Percentiles rank a stretch among this genome's conserved stretches.
phyloP scores from a whole-genome alignment of 2,329 filamentous ascomycete species.

The Aspergillus brasiliensis region DNA sequence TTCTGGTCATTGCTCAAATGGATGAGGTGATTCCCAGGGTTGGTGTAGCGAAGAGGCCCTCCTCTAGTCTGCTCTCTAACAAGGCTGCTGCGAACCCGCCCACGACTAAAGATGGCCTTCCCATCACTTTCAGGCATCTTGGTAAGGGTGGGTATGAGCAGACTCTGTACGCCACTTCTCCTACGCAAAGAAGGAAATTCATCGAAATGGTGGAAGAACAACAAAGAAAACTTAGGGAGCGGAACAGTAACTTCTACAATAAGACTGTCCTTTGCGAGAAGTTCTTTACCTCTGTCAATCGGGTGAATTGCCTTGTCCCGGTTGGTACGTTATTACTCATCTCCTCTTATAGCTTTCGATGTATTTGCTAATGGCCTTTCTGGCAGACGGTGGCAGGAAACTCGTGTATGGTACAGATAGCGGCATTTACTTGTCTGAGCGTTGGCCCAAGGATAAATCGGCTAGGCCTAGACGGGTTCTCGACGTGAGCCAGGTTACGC shows the following conservation, averaged over 20 bases:
- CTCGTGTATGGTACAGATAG: conserved; percentile 92
- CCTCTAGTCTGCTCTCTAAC: conserved; percentile 75
- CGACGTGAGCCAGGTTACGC: conserved; percentile 83
- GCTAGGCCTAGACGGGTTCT: conserved; percentile 77
- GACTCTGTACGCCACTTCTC: conserved; percentile 83
- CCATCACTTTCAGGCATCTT: conserved; percentile 93
- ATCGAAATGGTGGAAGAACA: conserved; percentile 93
- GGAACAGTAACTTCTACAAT: conserved; percentile 68
- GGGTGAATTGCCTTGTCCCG: conserved; percentile 92
- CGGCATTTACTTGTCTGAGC: conserved; percentile 88
- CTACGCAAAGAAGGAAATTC: conserved; percentile 90
- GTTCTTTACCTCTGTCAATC: conserved; percentile 86
- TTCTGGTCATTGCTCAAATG: conserved; percentile 94
- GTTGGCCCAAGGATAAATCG: conserved; percentile 78
- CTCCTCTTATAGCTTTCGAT: neutral
- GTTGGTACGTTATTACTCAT: conserved; percentile 63
- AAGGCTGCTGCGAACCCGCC: conserved; percentile 55
- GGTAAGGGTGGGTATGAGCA: conserved; percentile 94
- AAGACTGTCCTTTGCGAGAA: conserved; percentile 74
- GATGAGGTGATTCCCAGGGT: conserved; percentile 85
- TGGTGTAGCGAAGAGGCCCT: conserved; percentile 81
- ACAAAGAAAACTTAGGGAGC: conserved; percentile 79
- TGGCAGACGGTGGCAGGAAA: conserved; percentile 85
- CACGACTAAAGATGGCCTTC: conserved; percentile 73
- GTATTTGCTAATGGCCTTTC: conserved; percentile 18